Evolutionary conservation across 768 basidiomycete genomes (phyloP).

Genomic region (Amanita thiersii): DNA sequence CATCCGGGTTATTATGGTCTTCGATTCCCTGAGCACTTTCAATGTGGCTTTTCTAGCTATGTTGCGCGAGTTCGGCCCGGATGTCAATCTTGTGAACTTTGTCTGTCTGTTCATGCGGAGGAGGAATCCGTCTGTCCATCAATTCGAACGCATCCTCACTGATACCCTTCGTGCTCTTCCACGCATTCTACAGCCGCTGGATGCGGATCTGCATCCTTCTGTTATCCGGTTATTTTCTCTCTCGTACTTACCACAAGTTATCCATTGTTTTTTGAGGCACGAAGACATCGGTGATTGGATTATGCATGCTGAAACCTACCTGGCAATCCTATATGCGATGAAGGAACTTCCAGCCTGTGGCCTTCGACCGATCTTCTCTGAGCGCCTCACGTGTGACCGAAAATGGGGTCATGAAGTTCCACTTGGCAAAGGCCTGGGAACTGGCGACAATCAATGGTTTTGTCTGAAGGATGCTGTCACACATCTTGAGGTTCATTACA

Average conservation of each 20-base stretch:
- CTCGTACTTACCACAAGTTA: conserved; percentile 23
- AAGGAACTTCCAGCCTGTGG: conserved; percentile 17
- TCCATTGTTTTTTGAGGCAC: conserved; percentile 23
- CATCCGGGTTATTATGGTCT: conserved; percentile 23
- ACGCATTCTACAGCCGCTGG: conserved; percentile 8
- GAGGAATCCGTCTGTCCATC: conserved; percentile 3
- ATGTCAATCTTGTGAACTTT: conserved; percentile 6
- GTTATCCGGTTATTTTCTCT: conserved; percentile 16
- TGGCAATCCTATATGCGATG: conserved; percentile 21
- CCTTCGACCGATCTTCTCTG: conserved; percentile 12
- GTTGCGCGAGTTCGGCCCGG: conserved; percentile 12
- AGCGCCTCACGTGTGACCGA: conserved; percentile 6
- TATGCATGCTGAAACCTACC: conserved; percentile 24
- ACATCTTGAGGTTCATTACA: conserved; percentile 21
- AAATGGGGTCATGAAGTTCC: conserved; percentile 5
- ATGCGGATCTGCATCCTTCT: conserved; percentile 12
- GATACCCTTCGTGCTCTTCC: conserved; percentile 10
- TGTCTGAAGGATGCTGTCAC: conserved; percentile 16
- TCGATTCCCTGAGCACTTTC: conserved; percentile 24
- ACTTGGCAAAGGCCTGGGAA: conserved; percentile 3
- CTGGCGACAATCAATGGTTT: conserved; percentile 8
- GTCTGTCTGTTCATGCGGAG: conserved; percentile 9
- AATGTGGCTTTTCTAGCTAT: conserved; percentile 19
- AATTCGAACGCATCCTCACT: conserved; percentile 8
- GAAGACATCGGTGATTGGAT: conserved; percentile 27